These are phyloP conservation scores for Phytophthora brassicae DNA, from an alignment of 352 stramenopile species.

Conservation along the genomic window DNA sequence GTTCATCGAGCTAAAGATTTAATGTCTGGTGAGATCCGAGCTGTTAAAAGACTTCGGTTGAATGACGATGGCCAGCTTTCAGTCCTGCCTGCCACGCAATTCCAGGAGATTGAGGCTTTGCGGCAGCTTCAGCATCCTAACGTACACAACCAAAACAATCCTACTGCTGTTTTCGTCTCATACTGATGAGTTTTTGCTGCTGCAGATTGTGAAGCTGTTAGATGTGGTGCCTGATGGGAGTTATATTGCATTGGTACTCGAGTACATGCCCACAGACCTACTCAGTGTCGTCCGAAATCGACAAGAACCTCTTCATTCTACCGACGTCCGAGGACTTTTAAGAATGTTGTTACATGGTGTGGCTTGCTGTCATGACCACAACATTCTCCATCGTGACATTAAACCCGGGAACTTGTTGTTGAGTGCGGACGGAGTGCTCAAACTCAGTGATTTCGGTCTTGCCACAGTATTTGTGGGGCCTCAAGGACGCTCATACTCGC, in stretches of 20 bases:
- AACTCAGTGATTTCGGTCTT: slow-evolving; percentile 82
- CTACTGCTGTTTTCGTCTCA: background rate
- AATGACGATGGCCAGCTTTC: slow-evolving; percentile 46
- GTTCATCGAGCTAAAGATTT: slow-evolving; percentile 57
- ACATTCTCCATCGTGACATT: slow-evolving; percentile 75
- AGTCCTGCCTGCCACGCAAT: slow-evolving; percentile 55
- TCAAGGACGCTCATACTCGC: slow-evolving; percentile 47
- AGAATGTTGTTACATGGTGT: slow-evolving; percentile 71
- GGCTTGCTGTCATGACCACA: slow-evolving; percentile 56
- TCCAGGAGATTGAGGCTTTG: slow-evolving; percentile 79
- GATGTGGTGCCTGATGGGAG: slow-evolving; percentile 61
- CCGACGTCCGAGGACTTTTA: slow-evolving; percentile 57
- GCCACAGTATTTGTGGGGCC: slow-evolving; percentile 57
- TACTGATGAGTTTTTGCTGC: background rate
- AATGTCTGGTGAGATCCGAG: slow-evolving; percentile 41
- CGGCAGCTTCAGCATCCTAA: slow-evolving; percentile 73
- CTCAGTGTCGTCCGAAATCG: slow-evolving; percentile 55
- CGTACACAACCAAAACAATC: slow-evolving; percentile 25
- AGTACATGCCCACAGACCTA: slow-evolving; percentile 70
- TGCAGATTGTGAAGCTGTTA: slow-evolving; percentile 64
- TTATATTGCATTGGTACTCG: slow-evolving; percentile 66
- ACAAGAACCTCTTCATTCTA: slow-evolving; percentile 33
- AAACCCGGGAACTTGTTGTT: slow-evolving; percentile 77
- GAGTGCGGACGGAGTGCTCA: slow-evolving; percentile 52
- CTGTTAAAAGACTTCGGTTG: slow-evolving; percentile 64